Evolutionary conservation across 345 rosid genomes (phyloP).

Genomic region (Eucalyptus victrix): DNA sequence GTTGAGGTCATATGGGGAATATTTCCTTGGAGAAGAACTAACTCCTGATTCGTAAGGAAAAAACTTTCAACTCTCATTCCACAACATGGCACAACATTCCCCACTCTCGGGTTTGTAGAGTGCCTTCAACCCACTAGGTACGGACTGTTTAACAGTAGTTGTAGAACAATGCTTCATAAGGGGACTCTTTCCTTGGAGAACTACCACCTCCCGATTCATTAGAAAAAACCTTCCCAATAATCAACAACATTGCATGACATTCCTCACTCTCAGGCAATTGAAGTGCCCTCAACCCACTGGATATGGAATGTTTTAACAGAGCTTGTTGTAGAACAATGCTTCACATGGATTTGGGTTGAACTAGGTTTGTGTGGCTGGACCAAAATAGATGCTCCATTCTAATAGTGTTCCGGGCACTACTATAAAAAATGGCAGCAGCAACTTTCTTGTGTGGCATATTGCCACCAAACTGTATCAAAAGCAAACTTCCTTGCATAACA

Average conservation of each 20-base stretch:
- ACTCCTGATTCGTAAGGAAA: neutral
- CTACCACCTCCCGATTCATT: neutral
- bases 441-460: neutral
- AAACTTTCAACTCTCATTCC: neutral
- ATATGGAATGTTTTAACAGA: neutral
- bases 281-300: neutral
- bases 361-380: neutral
- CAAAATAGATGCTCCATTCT: neutral
- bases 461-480: neutral
- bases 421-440: neutral
- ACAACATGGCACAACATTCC: neutral
- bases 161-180: neutral
- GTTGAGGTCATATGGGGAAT: neutral
- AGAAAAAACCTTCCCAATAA: neutral
- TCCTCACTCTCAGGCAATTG: neutral
- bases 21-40: neutral
- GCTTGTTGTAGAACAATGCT: neutral
- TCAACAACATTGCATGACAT: neutral
- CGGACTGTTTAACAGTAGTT: neutral
- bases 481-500: neutral
- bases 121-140: neutral
- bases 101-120: neutral
- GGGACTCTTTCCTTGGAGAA: neutral
- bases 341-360: neutral
- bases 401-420: neutral